These are phyloP conservation scores for Silene uniflora DNA, from an alignment of 148 eudicot genomes.

Conservation along the genomic window DNA sequence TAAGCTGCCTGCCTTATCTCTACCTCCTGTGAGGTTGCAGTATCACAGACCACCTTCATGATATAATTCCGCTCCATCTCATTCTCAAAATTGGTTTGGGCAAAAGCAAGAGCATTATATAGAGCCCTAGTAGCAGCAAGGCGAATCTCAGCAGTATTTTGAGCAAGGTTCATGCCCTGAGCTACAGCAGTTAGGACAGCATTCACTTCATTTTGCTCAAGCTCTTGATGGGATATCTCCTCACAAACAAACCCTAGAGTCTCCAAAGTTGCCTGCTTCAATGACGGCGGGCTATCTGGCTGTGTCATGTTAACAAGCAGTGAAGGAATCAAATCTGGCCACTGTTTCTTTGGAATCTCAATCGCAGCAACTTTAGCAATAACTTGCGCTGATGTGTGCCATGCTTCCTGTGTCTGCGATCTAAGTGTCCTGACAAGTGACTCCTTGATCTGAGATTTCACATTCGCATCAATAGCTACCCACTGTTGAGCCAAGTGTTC, in stretches of 20 bases:
- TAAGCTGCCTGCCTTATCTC: slow-evolving; percentile 70
- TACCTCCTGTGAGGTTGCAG: slow-evolving; percentile 51
- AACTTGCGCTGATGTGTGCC: slow-evolving; percentile 70
- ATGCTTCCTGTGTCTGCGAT: slow-evolving; percentile 49
- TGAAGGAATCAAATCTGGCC: slow-evolving; percentile 64
- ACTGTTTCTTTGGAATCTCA: slow-evolving; percentile 63
- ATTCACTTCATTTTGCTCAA: slow-evolving; percentile 65
- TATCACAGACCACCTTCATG: slow-evolving; percentile 73
- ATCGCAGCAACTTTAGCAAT: slow-evolving; percentile 70
- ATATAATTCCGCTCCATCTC: slow-evolving; percentile 69
- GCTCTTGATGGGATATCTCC: slow-evolving; percentile 61
- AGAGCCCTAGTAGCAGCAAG: slow-evolving; percentile 67
- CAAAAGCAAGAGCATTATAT: slow-evolving; percentile 81
- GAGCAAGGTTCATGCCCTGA: slow-evolving; percentile 63
- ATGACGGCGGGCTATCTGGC: slow-evolving; percentile 41
- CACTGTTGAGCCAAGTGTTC: slow-evolving; percentile 59
- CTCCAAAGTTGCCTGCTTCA: slow-evolving; percentile 69
- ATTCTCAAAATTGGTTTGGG: slow-evolving; percentile 67
- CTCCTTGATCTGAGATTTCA: slow-evolving; percentile 57
- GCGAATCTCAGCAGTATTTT: slow-evolving; percentile 49
- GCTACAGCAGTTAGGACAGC: slow-evolving; percentile 69
- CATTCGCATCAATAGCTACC: slow-evolving; percentile 45
- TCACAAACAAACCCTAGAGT: slow-evolving; percentile 74
- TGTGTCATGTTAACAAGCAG: slow-evolving; percentile 62
- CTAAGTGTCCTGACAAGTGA: slow-evolving; percentile 55